These are phyloP conservation scores for Mycena galopus DNA, from an alignment of 768 basidiomycete genomes.

Conservation along the genomic window DNA sequence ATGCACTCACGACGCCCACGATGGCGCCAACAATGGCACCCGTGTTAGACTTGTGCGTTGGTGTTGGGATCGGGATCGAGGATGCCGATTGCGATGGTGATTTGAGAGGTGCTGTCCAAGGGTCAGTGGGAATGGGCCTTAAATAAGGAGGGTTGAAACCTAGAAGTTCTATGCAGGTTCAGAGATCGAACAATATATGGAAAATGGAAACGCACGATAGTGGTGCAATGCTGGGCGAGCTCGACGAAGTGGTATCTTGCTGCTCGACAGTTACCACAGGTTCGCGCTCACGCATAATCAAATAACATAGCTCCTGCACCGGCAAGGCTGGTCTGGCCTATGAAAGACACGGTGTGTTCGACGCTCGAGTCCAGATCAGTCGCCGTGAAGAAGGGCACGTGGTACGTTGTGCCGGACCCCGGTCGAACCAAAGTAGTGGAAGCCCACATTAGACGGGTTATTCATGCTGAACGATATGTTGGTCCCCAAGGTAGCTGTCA, in stretches of 20 bases:
- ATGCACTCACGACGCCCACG: constrained; percentile 3
- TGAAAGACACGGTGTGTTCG: constrained; percentile 18
- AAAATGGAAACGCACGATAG: constrained; percentile 1
- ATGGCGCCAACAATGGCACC: constrained; percentile 14
- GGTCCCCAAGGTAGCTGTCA: not conserved
- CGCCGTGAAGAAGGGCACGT: constrained; percentile 22
- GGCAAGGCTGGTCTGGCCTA: not conserved
- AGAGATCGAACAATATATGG: constrained; percentile 7
- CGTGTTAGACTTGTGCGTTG: constrained; percentile 14
- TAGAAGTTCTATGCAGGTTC: constrained; percentile 10
- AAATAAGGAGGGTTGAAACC: not conserved
- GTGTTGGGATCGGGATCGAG: not conserved
- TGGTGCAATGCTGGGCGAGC: constrained; percentile 1
- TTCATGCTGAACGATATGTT: constrained; percentile 17
- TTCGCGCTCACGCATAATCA: no score
- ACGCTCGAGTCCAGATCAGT: constrained; percentile 17
- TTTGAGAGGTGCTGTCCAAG: constrained; percentile 2
- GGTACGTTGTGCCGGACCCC: not conserved
- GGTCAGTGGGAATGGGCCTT: constrained; percentile 1
- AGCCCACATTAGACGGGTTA: not conserved
- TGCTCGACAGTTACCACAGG: constrained; percentile 18
- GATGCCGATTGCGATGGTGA: not conserved
- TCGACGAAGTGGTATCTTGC: not conserved
- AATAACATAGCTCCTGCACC: constrained; percentile 18
- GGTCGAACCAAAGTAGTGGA: constrained; percentile 1